Evolutionary conservation across 2,329 filamentous ascomycete genomes (phyloP).

Genomic region (Teratosphaeria nubilosa): DNA sequence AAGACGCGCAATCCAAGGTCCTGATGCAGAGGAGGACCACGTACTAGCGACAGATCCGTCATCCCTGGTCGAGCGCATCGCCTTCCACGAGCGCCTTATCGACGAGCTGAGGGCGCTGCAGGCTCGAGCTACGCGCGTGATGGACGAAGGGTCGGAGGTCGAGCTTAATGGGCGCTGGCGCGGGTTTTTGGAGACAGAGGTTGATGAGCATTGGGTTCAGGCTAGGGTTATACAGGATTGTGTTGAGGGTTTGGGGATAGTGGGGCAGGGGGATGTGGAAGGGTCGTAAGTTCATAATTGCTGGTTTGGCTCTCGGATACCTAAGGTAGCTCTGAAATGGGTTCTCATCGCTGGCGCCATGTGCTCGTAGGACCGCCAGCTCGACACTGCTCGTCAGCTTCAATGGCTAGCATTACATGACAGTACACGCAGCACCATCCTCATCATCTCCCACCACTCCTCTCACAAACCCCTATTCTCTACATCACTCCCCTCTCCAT

Average conservation of each 20-base stretch:
- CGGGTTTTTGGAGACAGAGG: background rate
- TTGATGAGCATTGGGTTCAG: background rate
- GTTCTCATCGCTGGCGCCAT: too few species aligned
- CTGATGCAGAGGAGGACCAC: background rate
- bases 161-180: constrained; percentile 1
- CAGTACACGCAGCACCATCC: background rate
- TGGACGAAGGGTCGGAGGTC: background rate
- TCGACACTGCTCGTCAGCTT: background rate
- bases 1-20: background rate
- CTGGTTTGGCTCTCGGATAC: too few species aligned
- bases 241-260: background rate
- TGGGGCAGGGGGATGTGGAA: background rate
- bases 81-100: background rate
- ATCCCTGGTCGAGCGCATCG: background rate
- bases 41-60: background rate
- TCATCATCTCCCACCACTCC: too few species aligned
- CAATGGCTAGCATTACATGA: background rate
- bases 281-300: too few species aligned
- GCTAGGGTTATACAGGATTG: background rate
- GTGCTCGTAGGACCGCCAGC: background rate
- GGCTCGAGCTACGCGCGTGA: background rate
- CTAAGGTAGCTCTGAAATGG: background rate
- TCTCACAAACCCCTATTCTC: background rate
- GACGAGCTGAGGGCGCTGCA: background rate
- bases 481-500: background rate